Evolutionary conservation across 768 basidiomycete species (phyloP), one percentile per base, ranked within the genome.

Genomic region (Baorangia bicolor): DNA sequence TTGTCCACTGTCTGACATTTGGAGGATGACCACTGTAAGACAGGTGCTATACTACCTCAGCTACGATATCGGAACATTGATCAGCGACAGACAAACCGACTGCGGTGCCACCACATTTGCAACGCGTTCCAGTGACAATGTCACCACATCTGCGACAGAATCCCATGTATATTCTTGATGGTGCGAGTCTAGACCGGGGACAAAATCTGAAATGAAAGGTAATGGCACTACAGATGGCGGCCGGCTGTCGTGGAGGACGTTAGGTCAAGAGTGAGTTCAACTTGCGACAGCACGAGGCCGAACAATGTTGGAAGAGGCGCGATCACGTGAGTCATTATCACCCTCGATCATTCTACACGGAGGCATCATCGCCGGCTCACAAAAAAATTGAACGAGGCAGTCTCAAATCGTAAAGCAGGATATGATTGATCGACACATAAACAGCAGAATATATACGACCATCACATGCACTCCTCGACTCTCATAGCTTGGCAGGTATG

Each of bases 101-200:
- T 51, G 88, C 75, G 18, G 78, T 75, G 51, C 92, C 92, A 60
- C 92, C 91, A 70, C 91, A 94, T 71, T 82, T 86, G 72, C 90
- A 92, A 49, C 87, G 87, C 40, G 75, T 71, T 46, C 83, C 83
- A 34, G 77, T 67, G 31, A 92, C 90, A 55, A 94, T 91, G 59
- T 92, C 88, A 54, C 91, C 92, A 66, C 91, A 94, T 68, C 89
- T 79, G 56, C 88, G 81, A 75, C 92, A 94, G 65, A 93, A 93
- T 23, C 87, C 88, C 91, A 93, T 93, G 27, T 23, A 38, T 38
- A n/a, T 9, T 38, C 35, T 18, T 28, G 33, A 27, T 27, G 16
- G 6, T 10, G 23, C 21, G 34, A 38, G 30, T 46, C 25, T 43
- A 47, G 6, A 35, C 21, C 6, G 7, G 7, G 18, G 45, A 31